These are phyloP conservation scores for Quercus alba DNA, from an alignment of 306 rosid species.

Conservation along the genomic window DNA sequence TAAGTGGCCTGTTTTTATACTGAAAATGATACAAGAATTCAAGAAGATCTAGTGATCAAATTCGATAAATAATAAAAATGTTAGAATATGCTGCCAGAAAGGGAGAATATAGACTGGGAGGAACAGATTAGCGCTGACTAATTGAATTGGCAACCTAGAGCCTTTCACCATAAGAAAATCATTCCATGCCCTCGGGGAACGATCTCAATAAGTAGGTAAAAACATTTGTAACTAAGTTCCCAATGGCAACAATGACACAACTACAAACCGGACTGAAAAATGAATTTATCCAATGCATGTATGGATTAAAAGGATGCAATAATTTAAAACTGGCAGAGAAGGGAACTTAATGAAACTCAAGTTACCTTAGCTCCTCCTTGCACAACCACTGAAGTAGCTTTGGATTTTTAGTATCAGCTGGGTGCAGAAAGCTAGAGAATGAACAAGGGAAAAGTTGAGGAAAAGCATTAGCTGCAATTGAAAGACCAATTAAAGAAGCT, in stretches of 20 bases:
- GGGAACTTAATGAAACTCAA: conserved; percentile 3
- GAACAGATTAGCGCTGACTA: not conserved
- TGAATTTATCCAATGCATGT: not conserved
- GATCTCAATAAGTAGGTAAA: not conserved
- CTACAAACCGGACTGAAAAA: not conserved
- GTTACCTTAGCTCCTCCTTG: conserved; percentile 91
- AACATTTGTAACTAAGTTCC: not conserved
- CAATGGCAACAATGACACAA: not conserved
- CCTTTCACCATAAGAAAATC: not conserved
- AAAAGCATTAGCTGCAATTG: conserved; percentile 6
- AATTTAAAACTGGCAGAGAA: not conserved
- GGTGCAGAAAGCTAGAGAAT: conserved; percentile 76
- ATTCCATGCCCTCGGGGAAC: not conserved
- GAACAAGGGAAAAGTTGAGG: not conserved
- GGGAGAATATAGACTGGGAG: not conserved
- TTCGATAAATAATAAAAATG: not conserved
- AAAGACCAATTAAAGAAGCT: conserved; percentile 1
- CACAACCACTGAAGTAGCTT: conserved; percentile 84
- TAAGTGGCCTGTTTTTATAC: not conserved
- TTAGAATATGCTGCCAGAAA: not conserved
- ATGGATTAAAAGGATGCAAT: not conserved
- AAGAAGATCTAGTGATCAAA: not conserved
- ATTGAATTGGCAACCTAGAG: not conserved
- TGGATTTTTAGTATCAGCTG: conserved; percentile 83
- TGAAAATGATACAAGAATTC: not conserved